Evolutionary conservation across 495 filamentous ascomycete species (phyloP).

Genomic region (Penicillium subrubescens): DNA sequence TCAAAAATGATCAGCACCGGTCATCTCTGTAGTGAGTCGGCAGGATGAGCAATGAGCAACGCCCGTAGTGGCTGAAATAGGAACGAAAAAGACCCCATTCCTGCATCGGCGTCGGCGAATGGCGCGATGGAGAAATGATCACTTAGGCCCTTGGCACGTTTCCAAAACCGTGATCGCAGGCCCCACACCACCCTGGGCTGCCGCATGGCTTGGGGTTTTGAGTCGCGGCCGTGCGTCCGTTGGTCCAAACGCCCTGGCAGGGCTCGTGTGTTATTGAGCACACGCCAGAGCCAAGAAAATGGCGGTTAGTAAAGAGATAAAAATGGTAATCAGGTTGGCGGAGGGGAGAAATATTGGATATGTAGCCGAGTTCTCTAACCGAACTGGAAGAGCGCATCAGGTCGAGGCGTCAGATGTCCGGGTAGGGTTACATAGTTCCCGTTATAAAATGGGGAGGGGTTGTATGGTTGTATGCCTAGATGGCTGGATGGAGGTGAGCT

Average conservation of each 20-base stretch:
- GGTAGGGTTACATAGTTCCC: conserved; percentile 36
- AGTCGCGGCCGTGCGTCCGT: conserved; percentile 21
- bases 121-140: conserved; percentile 17
- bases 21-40: background rate
- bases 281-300: conserved; percentile 14
- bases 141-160: conserved; percentile 12
- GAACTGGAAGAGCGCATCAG: conserved; percentile 9
- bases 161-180: conserved; percentile 6
- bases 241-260: conserved; percentile 9
- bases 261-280: conserved; percentile 18
- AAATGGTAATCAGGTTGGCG: background rate
- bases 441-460: conserved; percentile 14
- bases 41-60: background rate
- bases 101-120: conserved; percentile 11
- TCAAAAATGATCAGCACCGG: background rate
- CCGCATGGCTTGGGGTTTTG: conserved; percentile 9
- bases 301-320: background rate
- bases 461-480: conserved; percentile 2
- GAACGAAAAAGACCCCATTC: conserved; percentile 4
- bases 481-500: background rate
- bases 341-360: background rate
- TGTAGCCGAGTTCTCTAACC: conserved; percentile 23
- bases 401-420: conserved; percentile 18
- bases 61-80: background rate
- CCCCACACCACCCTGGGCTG: conserved; percentile 17